These are phyloP conservation scores for Gossypium mustelinum DNA, from an alignment of 345 rosid genomes.

Conservation along the genomic window DNA sequence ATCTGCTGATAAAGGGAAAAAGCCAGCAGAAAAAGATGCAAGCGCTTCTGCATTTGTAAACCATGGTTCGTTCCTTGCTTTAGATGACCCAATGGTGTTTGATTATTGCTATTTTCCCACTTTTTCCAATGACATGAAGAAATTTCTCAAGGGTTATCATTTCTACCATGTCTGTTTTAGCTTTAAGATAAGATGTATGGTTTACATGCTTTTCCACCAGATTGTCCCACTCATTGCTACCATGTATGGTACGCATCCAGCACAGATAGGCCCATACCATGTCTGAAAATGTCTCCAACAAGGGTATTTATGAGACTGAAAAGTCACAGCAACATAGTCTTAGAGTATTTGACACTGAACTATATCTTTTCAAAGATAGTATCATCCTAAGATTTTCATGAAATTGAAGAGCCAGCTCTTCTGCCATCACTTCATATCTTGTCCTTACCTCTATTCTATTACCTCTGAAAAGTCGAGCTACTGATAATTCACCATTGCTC, in stretches of 20 bases:
- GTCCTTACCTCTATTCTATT: not conserved
- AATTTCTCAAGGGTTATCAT: not conserved
- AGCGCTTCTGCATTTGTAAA: constrained; percentile 36
- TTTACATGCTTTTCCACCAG: too few relatives aligned
- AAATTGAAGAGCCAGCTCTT: not conserved
- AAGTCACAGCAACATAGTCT: not conserved
- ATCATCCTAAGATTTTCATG: not conserved
- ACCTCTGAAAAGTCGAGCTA: not conserved
- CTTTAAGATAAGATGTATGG: too few relatives aligned
- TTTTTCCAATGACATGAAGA: not conserved
- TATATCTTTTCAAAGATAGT: not conserved
- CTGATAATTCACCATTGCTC: not conserved
- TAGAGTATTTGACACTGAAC: not conserved
- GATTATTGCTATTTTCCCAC: not conserved
- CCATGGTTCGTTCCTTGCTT: constrained; percentile 35
- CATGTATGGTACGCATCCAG: too few relatives aligned
- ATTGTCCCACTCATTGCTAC: not conserved
- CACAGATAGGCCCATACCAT: not conserved
- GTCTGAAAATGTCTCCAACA: not conserved
- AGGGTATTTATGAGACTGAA: not conserved
- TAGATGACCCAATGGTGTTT: not conserved
- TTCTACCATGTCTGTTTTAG: not conserved
- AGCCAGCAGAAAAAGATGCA: constrained; percentile 31
- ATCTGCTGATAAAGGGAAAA: constrained; percentile 27
- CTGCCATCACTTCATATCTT: not conserved